Evolutionary conservation across 208 protist species (phyloP).

Genomic region (Jaenimonas drosophilae): DNA sequence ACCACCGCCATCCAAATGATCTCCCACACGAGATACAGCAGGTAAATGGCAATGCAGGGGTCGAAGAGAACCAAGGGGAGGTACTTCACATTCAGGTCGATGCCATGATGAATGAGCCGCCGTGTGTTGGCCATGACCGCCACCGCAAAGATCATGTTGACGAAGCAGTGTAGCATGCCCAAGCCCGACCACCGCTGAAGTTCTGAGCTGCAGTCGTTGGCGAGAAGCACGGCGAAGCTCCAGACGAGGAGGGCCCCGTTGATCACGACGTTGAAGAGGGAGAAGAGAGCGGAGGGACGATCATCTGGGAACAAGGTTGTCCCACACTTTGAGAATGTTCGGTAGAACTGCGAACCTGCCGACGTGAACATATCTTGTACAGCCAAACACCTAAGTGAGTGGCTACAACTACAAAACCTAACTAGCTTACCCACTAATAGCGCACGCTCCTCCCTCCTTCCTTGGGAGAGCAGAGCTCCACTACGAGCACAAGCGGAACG

Average conservation of each 20-base stretch:
- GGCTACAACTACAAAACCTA: background rate
- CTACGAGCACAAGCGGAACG: too few species aligned
- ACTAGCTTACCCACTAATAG: background rate
- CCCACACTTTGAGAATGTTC: conserved; percentile 8
- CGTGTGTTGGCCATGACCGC: conserved; percentile 31
- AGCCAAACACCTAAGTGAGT: background rate
- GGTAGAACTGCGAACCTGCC: conserved; percentile 13
- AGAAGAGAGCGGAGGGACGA: conserved; percentile 56
- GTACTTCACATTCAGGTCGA: conserved; percentile 14
- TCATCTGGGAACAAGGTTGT: conserved; percentile 34
- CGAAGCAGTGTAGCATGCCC: conserved; percentile 34
- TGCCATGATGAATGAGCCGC: conserved; percentile 32
- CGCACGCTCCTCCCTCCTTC: background rate
- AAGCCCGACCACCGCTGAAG: conserved; percentile 15
- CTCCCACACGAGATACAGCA: conserved; percentile 41
- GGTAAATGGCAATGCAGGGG: conserved; percentile 26
- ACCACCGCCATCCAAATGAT: conserved; percentile 43
- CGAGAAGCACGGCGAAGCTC: conserved; percentile 27
- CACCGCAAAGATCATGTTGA: conserved; percentile 63
- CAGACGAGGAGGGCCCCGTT: conserved; percentile 44
- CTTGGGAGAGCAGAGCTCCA: too few species aligned
- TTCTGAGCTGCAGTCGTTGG: conserved; percentile 11
- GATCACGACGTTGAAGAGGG: conserved; percentile 23
- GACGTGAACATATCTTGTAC: conserved; percentile 16
- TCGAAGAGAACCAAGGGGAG: conserved; percentile 26